Conservation (phyloP, 805 yeast genomes). For the Pichia phayaonensis region DNA sequence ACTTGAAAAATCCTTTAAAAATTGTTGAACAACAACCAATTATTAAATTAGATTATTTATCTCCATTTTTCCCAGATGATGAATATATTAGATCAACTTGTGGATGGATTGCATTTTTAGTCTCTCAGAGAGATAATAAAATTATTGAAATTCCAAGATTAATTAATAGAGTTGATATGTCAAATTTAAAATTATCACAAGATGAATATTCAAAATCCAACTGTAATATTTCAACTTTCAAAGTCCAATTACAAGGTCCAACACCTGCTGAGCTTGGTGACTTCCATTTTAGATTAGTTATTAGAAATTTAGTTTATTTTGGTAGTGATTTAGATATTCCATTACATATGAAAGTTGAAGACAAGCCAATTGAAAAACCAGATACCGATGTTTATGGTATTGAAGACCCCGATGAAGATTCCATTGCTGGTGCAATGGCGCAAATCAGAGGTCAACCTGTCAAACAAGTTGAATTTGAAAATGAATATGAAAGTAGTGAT, state of each 20-base stretch:
- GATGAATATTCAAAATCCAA: conserved; percentile 41
- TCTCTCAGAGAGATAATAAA: conserved; percentile 71
- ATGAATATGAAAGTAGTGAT: conserved; percentile 27
- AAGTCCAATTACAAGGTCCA: conserved; percentile 64
- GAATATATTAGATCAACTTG: conserved; percentile 27
- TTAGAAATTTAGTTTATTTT: conserved; percentile 71
- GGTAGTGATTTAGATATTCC: conserved; percentile 76
- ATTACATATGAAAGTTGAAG: conserved; percentile 59
- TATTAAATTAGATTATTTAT: conserved; percentile 49
- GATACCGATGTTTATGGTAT: conserved; percentile 44
- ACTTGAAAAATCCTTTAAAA: conserved; percentile 63
- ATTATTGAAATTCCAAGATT: conserved; percentile 60
- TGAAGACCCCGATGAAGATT: conserved; percentile 67
- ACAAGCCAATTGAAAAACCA: conserved; percentile 41
- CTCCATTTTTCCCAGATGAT: conserved; percentile 68
- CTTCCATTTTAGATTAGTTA: conserved; percentile 58
- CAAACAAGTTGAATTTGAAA: conserved; percentile 34
- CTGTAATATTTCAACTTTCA: conserved; percentile 60
- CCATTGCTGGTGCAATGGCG: conserved; percentile 70
- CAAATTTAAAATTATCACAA: conserved; percentile 46
- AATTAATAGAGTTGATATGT: conserved; percentile 43
- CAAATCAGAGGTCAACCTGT: conserved; percentile 57
- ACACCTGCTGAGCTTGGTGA: conserved; percentile 69
- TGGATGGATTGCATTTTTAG: conserved; percentile 64
- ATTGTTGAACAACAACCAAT: conserved; percentile 61